These are phyloP conservation scores for Fusarium acutatum DNA, from an alignment of 2,329 filamentous ascomycete species.

Conservation along the genomic window DNA sequence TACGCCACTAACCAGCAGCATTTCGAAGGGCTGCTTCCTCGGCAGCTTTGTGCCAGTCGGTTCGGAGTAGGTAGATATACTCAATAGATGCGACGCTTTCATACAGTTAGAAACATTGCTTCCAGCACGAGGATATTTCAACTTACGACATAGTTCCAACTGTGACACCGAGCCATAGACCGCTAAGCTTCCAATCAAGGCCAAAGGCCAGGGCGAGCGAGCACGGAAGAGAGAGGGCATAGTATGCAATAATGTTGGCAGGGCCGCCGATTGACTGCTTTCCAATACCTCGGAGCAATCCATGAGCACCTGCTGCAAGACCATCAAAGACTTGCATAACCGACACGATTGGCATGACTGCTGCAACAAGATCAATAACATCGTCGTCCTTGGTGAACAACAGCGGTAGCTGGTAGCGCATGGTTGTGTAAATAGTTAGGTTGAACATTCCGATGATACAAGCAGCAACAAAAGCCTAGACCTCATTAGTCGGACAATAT, in stretches of 20 bases:
- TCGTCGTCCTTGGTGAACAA: conserved; percentile 80
- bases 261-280: conserved; percentile 91
- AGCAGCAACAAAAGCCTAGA: conserved; percentile 68
- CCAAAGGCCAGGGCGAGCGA: conserved; percentile 82
- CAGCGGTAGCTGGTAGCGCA: conserved; percentile 77
- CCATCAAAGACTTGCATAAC: conserved; percentile 92
- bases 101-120: conserved; percentile 8
- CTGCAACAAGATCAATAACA: conserved; percentile 73
- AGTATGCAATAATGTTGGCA: conserved; percentile 87
- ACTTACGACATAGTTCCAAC: conserved; percentile 73
- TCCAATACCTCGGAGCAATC: conserved; percentile 85
- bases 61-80: conserved; percentile 60
- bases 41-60: conserved; percentile 63
- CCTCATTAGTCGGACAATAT: background rate
- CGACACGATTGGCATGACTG: conserved; percentile 80
- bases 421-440: conserved; percentile 70
- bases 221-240: conserved; percentile 84
- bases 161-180: conserved; percentile 83
- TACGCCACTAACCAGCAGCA: conserved; percentile 48
- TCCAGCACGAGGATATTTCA: background rate
- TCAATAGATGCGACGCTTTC: conserved; percentile 62
- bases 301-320: conserved; percentile 80
- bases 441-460: conserved; percentile 82
- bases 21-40: conserved; percentile 63
- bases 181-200: conserved; percentile 77